phyloP scores from a whole-genome alignment of 495 filamentous ascomycete genomes.

The Penicillium subrubescens region DNA sequence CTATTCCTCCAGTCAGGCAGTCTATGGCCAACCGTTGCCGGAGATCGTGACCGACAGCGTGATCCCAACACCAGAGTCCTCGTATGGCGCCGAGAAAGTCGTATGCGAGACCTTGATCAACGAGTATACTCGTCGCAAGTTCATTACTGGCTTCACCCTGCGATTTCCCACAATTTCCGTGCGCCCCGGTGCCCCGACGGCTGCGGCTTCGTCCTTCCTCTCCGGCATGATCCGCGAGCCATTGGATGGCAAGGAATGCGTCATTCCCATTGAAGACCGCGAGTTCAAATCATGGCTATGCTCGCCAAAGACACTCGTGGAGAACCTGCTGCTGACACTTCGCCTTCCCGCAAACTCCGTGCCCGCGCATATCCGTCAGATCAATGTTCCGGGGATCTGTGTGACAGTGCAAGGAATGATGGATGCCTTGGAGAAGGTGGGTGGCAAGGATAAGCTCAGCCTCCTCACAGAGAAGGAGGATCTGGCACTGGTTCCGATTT shows the following conservation, averaged over 20 bases:
- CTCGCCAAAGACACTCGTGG: conserved; percentile 60
- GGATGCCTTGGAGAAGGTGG: conserved; percentile 67
- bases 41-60: conserved; percentile 55
- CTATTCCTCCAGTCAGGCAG: conserved; percentile 60
- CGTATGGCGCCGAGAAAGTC: conserved; percentile 75
- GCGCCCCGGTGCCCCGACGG: conserved; percentile 67
- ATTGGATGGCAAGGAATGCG: conserved; percentile 58
- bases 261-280: conserved; percentile 63
- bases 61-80: conserved; percentile 65
- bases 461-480: conserved; percentile 64
- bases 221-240: conserved; percentile 70
- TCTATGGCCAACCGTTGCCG: conserved; percentile 57
- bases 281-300: conserved; percentile 64
- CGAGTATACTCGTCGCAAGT: conserved; percentile 67
- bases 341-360: conserved; percentile 51
- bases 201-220: conserved; percentile 69
- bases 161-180: conserved; percentile 76
- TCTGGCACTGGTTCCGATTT: conserved; percentile 58
- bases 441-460: conserved; percentile 63
- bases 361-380: conserved; percentile 57
- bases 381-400: conserved; percentile 72
- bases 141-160: conserved; percentile 63
- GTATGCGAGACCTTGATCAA: conserved; percentile 72
- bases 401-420: conserved; percentile 72
- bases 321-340: conserved; percentile 65